A percentile compares a stretch with the other conserved stretches of the same genome.
These are phyloP conservation scores for Zasmidium angulare DNA, from an alignment of 2,329 filamentous ascomycete species.

Conservation along the genomic window DNA sequence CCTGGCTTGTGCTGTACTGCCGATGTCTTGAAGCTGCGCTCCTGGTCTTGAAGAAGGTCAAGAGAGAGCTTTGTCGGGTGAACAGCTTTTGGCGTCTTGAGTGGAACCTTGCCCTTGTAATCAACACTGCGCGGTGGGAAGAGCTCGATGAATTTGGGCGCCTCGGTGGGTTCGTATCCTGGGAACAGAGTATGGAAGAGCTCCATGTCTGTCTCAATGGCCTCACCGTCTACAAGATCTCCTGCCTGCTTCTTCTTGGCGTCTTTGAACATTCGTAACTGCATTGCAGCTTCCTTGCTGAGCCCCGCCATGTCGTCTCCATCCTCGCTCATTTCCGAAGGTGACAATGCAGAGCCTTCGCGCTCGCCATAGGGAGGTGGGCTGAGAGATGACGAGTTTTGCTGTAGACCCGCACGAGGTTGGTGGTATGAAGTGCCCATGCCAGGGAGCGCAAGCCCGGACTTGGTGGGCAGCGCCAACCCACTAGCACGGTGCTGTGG, in stretches of 20 bases:
- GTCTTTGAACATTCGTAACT: slow-evolving; percentile 34
- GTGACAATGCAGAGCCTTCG: slow-evolving; percentile 24
- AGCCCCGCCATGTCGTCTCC: slow-evolving; percentile 22
- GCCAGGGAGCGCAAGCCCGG: slow-evolving; percentile 30
- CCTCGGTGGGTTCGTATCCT: slow-evolving; percentile 70
- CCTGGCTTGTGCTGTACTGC: slow-evolving; percentile 46
- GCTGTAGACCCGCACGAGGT: slow-evolving; percentile 10
- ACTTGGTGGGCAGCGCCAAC: slow-evolving; percentile 34
- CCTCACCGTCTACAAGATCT: slow-evolving; percentile 24
- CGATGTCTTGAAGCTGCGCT: slow-evolving; percentile 78
- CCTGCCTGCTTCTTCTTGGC: slow-evolving; percentile 24
- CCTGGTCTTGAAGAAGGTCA: slow-evolving; percentile 81
- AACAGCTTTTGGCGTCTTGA: slow-evolving; percentile 77
- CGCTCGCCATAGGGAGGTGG: slow-evolving; percentile 26
- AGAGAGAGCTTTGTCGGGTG: slow-evolving; percentile 85
- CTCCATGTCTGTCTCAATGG: slow-evolving; percentile 66
- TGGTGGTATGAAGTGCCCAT: slow-evolving; percentile 5
- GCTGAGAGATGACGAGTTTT: slow-evolving; percentile 24
- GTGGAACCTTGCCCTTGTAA: slow-evolving; percentile 74
- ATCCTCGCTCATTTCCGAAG: slow-evolving; percentile 23
- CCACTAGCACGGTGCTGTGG: slow-evolving; percentile 24
- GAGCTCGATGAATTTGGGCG: slow-evolving; percentile 77
- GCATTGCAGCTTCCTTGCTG: slow-evolving; percentile 18
- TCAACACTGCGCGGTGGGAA: slow-evolving; percentile 77
- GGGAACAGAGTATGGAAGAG: slow-evolving; percentile 79